Percentiles rank a stretch among this genome's conserved stretches.
These are phyloP conservation scores for Russula earlei DNA, from an alignment of 768 basidiomycete genomes.

Conservation along the genomic window DNA sequence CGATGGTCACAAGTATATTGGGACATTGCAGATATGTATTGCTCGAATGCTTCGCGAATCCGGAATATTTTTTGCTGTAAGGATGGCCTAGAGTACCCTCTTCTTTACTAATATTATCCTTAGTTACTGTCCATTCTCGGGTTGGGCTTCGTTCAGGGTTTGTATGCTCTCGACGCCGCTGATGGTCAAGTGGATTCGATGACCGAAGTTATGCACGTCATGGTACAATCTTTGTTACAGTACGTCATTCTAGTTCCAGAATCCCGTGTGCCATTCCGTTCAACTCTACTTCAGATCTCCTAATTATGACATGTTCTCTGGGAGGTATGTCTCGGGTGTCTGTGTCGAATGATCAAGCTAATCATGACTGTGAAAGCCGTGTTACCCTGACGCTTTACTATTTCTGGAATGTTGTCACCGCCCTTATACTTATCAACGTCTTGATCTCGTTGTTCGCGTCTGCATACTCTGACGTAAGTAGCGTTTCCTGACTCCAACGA, in stretches of 20 bases:
- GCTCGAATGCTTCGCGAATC: constrained; percentile 91
- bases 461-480: constrained; percentile 77
- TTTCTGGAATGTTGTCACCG: constrained; percentile 77
- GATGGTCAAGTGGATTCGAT: constrained; percentile 45
- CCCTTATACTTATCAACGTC: constrained; percentile 82
- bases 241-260: constrained; percentile 27
- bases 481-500: background rate
- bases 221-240: constrained; percentile 80
- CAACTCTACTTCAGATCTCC: background rate
- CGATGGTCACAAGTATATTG: constrained; percentile 80
- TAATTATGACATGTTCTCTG: constrained; percentile 7
- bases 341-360: background rate
- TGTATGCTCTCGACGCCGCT: constrained; percentile 86
- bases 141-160: constrained; percentile 75
- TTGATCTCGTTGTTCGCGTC: constrained; percentile 93
- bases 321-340: constrained; percentile 10
- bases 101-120: background rate
- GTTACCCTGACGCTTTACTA: constrained; percentile 68
- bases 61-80: constrained; percentile 80
- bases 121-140: constrained; percentile 76
- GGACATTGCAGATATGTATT: constrained; percentile 90
- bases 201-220: constrained; percentile 43
- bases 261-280: background rate
- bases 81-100: constrained; percentile 13
- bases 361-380: constrained; percentile 28